Evolutionary conservation across 2,329 filamentous ascomycete genomes (phyloP).

Genomic region (Aspergillus transmontanensis): DNA sequence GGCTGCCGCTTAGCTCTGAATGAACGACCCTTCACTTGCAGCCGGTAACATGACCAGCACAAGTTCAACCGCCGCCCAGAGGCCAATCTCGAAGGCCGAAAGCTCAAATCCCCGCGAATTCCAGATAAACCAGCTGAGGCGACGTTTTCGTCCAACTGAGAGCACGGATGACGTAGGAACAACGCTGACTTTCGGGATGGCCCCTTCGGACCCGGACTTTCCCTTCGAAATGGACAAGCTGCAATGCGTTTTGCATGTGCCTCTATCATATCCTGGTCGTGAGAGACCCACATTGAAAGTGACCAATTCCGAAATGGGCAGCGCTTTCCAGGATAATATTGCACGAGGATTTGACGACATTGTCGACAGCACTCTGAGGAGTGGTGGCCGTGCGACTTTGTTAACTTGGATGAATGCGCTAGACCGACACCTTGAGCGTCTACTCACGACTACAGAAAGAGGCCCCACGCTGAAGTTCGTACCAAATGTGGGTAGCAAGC

Average conservation of each 20-base stretch:
- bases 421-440: slow-evolving; percentile 70
- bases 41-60: slow-evolving; percentile 39
- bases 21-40: background rate
- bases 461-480: slow-evolving; percentile 72
- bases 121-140: slow-evolving; percentile 72
- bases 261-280: slow-evolving; percentile 61
- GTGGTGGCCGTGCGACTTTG: slow-evolving; percentile 53
- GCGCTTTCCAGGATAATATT: slow-evolving; percentile 74
- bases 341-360: slow-evolving; percentile 72
- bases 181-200: slow-evolving; percentile 65
- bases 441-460: slow-evolving; percentile 70
- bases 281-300: slow-evolving; percentile 63
- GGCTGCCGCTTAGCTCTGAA: background rate
- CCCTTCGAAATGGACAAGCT: slow-evolving; percentile 73
- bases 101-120: slow-evolving; percentile 70
- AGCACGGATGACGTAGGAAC: slow-evolving; percentile 53
- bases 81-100: slow-evolving; percentile 68
- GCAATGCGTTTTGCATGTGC: slow-evolving; percentile 68
- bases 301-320: slow-evolving; percentile 69
- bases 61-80: slow-evolving; percentile 49
- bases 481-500: slow-evolving; percentile 56
- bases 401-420: slow-evolving; percentile 68
- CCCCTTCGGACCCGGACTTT: slow-evolving; percentile 80
- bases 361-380: slow-evolving; percentile 55
- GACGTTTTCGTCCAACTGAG: slow-evolving; percentile 62